Evolutionary conservation across 1,284 basidiomycete genomes (phyloP).

Genomic region (Boletus mariae): DNA sequence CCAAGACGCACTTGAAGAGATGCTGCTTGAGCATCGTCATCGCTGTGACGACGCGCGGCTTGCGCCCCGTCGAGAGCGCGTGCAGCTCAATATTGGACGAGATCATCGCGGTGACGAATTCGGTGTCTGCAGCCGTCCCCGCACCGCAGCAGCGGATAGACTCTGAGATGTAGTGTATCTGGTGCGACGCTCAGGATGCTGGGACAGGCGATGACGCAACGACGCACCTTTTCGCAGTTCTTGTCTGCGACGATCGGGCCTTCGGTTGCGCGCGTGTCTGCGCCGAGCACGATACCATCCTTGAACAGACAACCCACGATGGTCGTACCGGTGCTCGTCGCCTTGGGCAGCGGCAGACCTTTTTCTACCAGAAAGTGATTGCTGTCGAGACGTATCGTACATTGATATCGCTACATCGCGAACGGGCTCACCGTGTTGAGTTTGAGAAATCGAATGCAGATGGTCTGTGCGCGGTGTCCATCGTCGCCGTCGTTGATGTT

Average conservation of each 20-base stretch:
- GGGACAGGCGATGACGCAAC: neutral
- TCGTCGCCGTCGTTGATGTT: conserved; percentile 22
- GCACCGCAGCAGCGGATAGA: conserved; percentile 97
- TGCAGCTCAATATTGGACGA: conserved; percentile 93
- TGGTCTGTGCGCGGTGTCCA: conserved; percentile 39
- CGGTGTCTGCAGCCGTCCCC: conserved; percentile 96
- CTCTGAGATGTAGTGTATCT: conserved; percentile 97
- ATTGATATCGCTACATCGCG: conserved; percentile 1
- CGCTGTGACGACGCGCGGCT: conserved; percentile 89
- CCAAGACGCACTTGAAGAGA: conserved; percentile 61
- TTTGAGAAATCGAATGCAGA: conserved; percentile 76
- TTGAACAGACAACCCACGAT: conserved; percentile 96
- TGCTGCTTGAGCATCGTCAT: conserved; percentile 91
- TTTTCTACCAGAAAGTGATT: conserved; percentile 76
- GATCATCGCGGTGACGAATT: conserved; percentile 91
- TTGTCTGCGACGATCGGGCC: conserved; percentile 98
- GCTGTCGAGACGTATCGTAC: conserved; percentile 29
- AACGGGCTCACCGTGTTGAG: conserved; percentile 41
- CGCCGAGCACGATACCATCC: conserved; percentile 92
- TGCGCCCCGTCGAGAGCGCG: conserved; percentile 78
- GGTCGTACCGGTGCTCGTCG: conserved; percentile 95
- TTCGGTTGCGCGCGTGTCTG: conserved; percentile 94
- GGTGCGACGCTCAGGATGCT: neutral
- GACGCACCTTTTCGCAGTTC: conserved; percentile 95
- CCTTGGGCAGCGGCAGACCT: conserved; percentile 71